Conservation (phyloP, 2,329 filamentous ascomycete species). For the Colletotrichum sp. region DNA sequence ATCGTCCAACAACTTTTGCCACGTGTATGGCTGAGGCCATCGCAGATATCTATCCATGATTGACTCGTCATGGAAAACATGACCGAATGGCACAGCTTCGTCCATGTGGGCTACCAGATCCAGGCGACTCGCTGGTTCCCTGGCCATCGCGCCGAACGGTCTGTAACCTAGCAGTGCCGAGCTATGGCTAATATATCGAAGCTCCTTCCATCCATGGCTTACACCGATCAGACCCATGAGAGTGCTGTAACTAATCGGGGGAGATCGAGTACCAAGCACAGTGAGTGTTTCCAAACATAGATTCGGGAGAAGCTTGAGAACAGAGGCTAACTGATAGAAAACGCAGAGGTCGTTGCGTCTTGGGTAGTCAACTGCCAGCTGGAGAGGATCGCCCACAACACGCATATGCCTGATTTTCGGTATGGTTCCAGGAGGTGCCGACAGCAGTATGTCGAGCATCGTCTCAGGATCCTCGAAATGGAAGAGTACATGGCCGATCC, state of each 20-base stretch:
- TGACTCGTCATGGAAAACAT: background rate
- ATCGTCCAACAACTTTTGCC: background rate
- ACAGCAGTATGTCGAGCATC: background rate
- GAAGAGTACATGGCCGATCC: background rate
- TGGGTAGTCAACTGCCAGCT: background rate
- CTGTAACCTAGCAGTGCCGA: background rate
- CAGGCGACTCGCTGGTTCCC: background rate
- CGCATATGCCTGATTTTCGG: background rate
- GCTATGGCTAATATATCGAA: background rate
- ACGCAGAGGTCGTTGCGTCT: background rate
- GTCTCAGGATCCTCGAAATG: background rate
- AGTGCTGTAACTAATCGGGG: background rate
- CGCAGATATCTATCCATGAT: background rate
- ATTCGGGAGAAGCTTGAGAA: background rate
- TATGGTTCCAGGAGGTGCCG: background rate
- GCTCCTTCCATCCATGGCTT: background rate
- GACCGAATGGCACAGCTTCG: background rate
- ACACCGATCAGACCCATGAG: background rate
- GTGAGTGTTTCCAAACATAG: background rate
- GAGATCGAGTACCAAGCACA: background rate
- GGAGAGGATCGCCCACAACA: background rate
- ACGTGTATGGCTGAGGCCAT: background rate
- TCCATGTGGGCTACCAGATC: background rate
- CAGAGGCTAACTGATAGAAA: background rate
- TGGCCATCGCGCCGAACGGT: background rate